phyloP scores from a whole-genome alignment of 805 yeast species.

The Kodamaea jinghongensis region DNA sequence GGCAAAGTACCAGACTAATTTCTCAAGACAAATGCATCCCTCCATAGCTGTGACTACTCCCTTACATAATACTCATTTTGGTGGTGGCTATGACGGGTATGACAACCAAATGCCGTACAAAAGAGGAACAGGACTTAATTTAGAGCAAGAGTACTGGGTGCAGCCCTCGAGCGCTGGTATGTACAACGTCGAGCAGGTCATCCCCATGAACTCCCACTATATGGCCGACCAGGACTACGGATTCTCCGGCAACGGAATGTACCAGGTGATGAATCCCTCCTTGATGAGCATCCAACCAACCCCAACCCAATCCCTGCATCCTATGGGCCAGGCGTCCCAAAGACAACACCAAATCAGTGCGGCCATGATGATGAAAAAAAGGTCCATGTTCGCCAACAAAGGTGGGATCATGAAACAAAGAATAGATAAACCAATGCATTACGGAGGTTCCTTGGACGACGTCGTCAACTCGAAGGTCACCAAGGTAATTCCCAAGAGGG shows the following conservation, averaged over 20 bases:
- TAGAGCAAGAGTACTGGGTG: constrained; percentile 17
- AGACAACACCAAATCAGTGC: constrained; percentile 34
- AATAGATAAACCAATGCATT: constrained; percentile 3
- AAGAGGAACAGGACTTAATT: not conserved
- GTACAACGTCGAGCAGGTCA: constrained; percentile 4
- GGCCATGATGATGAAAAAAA: constrained; percentile 32
- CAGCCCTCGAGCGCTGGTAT: constrained; percentile 7
- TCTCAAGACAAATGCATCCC: constrained; percentile 14
- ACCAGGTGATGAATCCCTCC: constrained; percentile 17
- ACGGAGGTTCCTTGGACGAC: constrained; percentile 9
- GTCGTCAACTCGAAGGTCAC: constrained; percentile 11
- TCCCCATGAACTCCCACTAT: constrained; percentile 14
- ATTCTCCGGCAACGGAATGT: constrained; percentile 6
- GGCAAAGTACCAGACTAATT: constrained; percentile 23
- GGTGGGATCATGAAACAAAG: constrained; percentile 4
- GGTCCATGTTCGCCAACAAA: constrained; percentile 20
- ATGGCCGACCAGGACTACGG: constrained; percentile 9
- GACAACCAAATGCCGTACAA: too few relatives aligned
- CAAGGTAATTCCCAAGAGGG: constrained; percentile 8
- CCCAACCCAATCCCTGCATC: constrained; percentile 8
- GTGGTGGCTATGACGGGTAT: not conserved
- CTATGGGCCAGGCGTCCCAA: constrained; percentile 16
- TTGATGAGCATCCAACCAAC: constrained; percentile 5
- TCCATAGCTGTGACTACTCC: constrained; percentile 8
- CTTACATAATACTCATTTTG: constrained; percentile 7